Percentiles rank a stretch among this genome's conserved stretches.
phyloP scores from a whole-genome alignment of 495 filamentous ascomycete species.

The Lichina pygmaea region DNA sequence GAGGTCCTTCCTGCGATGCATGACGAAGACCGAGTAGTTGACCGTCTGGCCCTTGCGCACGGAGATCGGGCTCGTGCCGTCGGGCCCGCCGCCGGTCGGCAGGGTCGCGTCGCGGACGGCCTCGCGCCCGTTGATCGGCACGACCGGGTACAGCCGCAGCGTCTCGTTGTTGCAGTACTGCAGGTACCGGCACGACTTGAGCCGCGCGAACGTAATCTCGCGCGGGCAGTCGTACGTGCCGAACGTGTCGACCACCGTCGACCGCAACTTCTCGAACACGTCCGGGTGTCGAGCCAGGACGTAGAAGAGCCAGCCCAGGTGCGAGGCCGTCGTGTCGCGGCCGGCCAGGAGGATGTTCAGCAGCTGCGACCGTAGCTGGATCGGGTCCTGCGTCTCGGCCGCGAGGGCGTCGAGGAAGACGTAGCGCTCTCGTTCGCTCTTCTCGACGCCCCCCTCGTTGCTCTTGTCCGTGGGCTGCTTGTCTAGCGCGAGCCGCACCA shows the following conservation, averaged over 20 bases:
- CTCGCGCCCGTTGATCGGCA: slow-evolving; percentile 25
- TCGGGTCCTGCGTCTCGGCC: slow-evolving; percentile 5
- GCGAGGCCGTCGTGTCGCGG: slow-evolving; percentile 30
- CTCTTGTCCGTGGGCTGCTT: neutral
- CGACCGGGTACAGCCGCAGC: slow-evolving; percentile 27
- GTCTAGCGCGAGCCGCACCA: slow-evolving; percentile 18
- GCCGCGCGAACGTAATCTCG: slow-evolving; percentile 5
- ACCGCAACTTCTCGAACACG: slow-evolving; percentile 5
- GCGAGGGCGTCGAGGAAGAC: slow-evolving; percentile 6
- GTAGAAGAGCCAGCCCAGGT: slow-evolving; percentile 32
- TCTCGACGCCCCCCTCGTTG: slow-evolving; percentile 4
- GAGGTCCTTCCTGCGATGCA: slow-evolving; percentile 4
- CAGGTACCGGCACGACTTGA: slow-evolving; percentile 8
- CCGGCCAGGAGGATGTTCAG: slow-evolving; percentile 27
- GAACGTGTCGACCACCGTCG: slow-evolving; percentile 4
- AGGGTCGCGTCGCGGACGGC: slow-evolving; percentile 23
- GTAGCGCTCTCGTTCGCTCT: slow-evolving; percentile 4
- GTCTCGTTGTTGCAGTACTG: slow-evolving; percentile 6
- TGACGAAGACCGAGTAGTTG: slow-evolving; percentile 1
- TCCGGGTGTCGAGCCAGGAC: slow-evolving; percentile 15
- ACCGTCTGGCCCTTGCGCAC: slow-evolving; percentile 14
- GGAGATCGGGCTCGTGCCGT: slow-evolving; percentile 19
- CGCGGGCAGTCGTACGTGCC: slow-evolving; percentile 3
- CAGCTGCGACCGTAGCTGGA: slow-evolving; percentile 17
- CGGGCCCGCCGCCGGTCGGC: slow-evolving; percentile 20